Evolutionary conservation across 352 stramenopile genomes (phyloP), one percentile per base, ranked within the genome.

Genomic region (Phytophthora cactorum): DNA sequence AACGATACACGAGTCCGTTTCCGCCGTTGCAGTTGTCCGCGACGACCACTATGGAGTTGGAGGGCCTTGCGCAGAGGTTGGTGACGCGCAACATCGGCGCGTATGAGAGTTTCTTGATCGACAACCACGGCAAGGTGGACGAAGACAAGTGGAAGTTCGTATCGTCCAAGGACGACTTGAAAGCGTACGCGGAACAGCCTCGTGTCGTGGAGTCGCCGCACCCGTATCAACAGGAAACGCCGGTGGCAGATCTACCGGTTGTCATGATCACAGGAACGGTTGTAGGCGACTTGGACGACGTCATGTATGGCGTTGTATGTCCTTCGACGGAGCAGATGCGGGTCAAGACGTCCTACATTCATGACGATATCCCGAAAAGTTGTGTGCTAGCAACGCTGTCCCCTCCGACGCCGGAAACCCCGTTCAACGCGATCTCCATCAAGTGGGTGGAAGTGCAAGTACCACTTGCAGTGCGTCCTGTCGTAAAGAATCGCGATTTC

Each of bases 391-490:
- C 75, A 0, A 72, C 66, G 5, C 22, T 90, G 12, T 49, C 74
- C 2, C 46, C 43, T 8, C 79, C 79, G 5, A 83, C 73, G 0
- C 39, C 47, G 0, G 46, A 68, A 8, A 63, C 64, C 9, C 77
- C 82, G 38, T 88, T 86, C 56, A 73, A 68, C 1, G 66, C 68
- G 9, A 22, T 80, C 5, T 71, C 17, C 0, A 59, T 90, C 58
- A 86, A 90, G 52, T 90, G 82, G 82, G 47, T 88, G 8, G 82
- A 87, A 59, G 66, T 67, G 9, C 68, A 66, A 5, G 61, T 70
- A 25, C 72, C 75, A 0, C 51, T 81, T 5, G 72, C 75, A 22
- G 29, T 77, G 0, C 77, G 79, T 29, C 64, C 75, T 1, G 51
- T 88, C 5, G 27, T 73, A 4, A 86, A 79, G 57, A 80, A 82